phyloP scores from a whole-genome alignment of 2,329 filamentous ascomycete species.

The Penicillium sp. region DNA sequence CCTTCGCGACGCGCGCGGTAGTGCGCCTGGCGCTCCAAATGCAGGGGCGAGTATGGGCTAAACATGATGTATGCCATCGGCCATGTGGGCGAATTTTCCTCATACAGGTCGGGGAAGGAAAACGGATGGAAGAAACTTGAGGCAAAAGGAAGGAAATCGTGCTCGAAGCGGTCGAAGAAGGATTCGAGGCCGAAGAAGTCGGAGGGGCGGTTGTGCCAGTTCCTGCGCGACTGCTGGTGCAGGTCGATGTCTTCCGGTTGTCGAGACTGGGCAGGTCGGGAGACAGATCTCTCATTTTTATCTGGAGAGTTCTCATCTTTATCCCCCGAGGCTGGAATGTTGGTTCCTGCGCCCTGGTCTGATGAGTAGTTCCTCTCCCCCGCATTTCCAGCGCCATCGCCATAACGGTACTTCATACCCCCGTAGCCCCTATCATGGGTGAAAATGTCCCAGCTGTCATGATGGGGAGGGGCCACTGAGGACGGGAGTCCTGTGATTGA shows the following conservation, averaged over 20 bases:
- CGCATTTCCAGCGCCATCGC: slow-evolving; percentile 8
- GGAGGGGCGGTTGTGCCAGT: slow-evolving; percentile 13
- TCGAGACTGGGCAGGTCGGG: slow-evolving; percentile 5
- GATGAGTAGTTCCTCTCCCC: slow-evolving; percentile 9
- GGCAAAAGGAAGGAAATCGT: slow-evolving; percentile 26
- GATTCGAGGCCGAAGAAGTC: slow-evolving; percentile 32
- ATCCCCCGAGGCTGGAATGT: slow-evolving; percentile 6
- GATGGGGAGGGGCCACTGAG: slow-evolving; percentile 27
- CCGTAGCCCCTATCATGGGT: slow-evolving; percentile 29
- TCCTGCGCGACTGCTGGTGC: slow-evolving; percentile 19
- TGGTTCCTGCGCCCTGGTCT: slow-evolving; percentile 4
- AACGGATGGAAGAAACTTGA: slow-evolving; percentile 29
- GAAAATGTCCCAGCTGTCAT: slow-evolving; percentile 35
- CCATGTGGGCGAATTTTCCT: slow-evolving; percentile 36
- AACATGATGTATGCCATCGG: slow-evolving; percentile 43
- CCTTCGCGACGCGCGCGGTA: slow-evolving; percentile 24
- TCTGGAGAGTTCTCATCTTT: slow-evolving; percentile 1
- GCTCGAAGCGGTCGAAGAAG: slow-evolving; percentile 33
- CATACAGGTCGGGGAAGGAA: slow-evolving; percentile 29
- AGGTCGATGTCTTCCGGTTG: slow-evolving; percentile 22
- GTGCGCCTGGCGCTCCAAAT: slow-evolving; percentile 46
- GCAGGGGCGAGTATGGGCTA: slow-evolving; percentile 53
- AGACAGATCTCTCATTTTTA: background rate
- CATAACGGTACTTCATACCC: slow-evolving; percentile 17
- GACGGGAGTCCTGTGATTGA: slow-evolving; percentile 47